phyloP scores from a whole-genome alignment of 257 asterid species.

The Ophiorrhiza pumila region DNA sequence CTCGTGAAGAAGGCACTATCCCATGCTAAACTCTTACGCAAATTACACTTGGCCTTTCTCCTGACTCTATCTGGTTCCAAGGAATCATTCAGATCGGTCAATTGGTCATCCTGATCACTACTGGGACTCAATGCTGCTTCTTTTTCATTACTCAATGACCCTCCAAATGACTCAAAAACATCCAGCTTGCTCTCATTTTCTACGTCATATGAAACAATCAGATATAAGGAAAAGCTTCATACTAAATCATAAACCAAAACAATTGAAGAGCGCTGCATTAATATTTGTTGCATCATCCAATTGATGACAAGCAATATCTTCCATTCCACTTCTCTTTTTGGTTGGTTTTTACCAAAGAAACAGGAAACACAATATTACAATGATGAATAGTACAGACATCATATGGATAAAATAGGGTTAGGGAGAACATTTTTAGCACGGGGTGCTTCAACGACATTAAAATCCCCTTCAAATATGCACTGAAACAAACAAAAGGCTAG shows the following conservation, averaged over 20 bases:
- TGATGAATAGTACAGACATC: no score
- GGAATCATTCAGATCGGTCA: constrained; percentile 56
- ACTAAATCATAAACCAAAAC: not conserved
- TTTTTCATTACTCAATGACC: constrained; percentile 29
- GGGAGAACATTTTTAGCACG: not conserved
- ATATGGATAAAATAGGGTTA: no score
- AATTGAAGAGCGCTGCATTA: no score
- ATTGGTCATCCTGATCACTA: constrained; percentile 25
- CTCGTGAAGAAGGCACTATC: constrained; percentile 89
- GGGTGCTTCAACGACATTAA: not conserved
- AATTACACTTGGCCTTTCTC: constrained; percentile 59
- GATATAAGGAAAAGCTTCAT: not conserved
- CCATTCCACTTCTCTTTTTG: no score
- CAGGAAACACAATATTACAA: no score
- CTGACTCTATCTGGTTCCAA: constrained; percentile 45
- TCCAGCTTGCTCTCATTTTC: constrained; percentile 27
- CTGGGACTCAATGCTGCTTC: constrained; percentile 20
- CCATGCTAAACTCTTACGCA: constrained; percentile 97
- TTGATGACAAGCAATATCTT: no score
- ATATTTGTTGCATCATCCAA: no score
- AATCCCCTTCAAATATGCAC: not conserved
- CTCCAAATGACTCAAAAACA: constrained; percentile 26
- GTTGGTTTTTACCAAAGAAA: no score
- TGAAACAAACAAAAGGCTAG: no score
- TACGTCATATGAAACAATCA: constrained; percentile 22